phyloP scores from a whole-genome alignment of 2,329 filamentous ascomycete genomes.

The Monosporascus sp. region DNA sequence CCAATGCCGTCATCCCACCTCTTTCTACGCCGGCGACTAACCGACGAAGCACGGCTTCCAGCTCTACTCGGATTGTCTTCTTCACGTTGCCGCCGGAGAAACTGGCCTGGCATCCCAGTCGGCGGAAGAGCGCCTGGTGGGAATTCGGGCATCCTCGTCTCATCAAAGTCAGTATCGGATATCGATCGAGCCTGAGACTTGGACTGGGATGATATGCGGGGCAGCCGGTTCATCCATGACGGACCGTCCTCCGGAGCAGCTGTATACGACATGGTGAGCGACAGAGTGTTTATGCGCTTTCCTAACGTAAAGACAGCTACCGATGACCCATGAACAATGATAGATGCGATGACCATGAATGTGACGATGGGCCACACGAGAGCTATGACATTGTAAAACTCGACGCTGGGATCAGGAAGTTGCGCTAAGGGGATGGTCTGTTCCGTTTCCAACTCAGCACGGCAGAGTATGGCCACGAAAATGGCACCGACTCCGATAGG shows the following conservation, averaged over 20 bases:
- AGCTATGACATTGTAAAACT: slow-evolving; percentile 66
- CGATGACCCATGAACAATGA: slow-evolving; percentile 94
- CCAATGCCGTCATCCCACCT: slow-evolving; percentile 67
- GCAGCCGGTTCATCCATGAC: slow-evolving; percentile 91
- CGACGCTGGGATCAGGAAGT: slow-evolving; percentile 49
- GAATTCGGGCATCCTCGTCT: slow-evolving; percentile 53
- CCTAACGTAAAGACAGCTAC: slow-evolving; percentile 96
- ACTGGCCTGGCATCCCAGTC: slow-evolving; percentile 66
- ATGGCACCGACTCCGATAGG: slow-evolving; percentile 96
- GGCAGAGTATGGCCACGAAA: slow-evolving; percentile 86
- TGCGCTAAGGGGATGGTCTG: slow-evolving; percentile 67
- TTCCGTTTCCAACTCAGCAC: slow-evolving; percentile 81
- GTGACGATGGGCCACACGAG: slow-evolving; percentile 94
- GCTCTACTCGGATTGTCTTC: slow-evolving; percentile 55
- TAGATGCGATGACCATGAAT: slow-evolving; percentile 91
- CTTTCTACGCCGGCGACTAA: slow-evolving; percentile 59
- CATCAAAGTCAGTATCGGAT: slow-evolving; percentile 70
- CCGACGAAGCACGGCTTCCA: slow-evolving; percentile 55
- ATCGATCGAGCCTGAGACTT: slow-evolving; percentile 81
- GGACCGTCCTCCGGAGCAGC: slow-evolving; percentile 82
- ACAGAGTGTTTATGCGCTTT: slow-evolving; percentile 95
- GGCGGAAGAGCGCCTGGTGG: slow-evolving; percentile 69
- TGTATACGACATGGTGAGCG: slow-evolving; percentile 94
- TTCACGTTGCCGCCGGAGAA: slow-evolving; percentile 77
- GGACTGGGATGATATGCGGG: slow-evolving; percentile 60